A percentile compares a stretch with the other conserved stretches of the same genome.
phyloP scores from a whole-genome alignment of 306 rosid species.

The Lathyrus oleraceus region DNA sequence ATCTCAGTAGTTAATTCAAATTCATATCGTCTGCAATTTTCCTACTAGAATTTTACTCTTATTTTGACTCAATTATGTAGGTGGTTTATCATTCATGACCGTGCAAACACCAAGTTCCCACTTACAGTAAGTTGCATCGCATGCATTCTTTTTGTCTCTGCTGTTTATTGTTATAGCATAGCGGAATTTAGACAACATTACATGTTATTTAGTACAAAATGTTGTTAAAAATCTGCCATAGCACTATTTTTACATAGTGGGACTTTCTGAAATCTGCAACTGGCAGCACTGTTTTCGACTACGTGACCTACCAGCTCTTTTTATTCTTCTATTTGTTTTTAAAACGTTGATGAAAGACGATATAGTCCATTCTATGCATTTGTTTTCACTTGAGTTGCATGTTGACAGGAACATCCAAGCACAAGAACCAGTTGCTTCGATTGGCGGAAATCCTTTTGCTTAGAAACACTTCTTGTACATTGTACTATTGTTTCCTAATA shows the following conservation, averaged over 20 bases:
- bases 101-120: conserved; percentile 61
- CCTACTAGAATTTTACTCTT: not conserved
- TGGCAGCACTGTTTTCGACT: too few relatives aligned
- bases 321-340: not conserved
- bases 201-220: too few relatives aligned
- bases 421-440: conserved; percentile 63
- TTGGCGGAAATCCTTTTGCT: conserved; percentile 93
- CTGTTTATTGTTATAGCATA: not conserved
- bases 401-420: conserved; percentile 63
- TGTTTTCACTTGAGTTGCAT: conserved; percentile 26
- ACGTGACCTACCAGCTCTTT: not conserved
- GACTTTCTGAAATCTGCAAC: not conserved
- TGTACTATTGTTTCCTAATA: conserved; percentile 4
- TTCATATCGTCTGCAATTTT: not conserved
- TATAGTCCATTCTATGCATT: conserved; percentile 2
- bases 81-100: conserved; percentile 67
- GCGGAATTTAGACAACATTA: not conserved
- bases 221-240: not conserved
- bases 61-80: conserved; percentile 49
- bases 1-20: conserved; percentile 13
- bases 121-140: conserved; percentile 61
- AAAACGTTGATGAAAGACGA: not conserved
- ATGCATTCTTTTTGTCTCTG: not conserved
- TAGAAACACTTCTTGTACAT: conserved; percentile 39
- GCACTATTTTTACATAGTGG: not conserved